Conservation (phyloP, 192 early-diverging fungal genomes). For the Backusella morwellensis region DNA sequence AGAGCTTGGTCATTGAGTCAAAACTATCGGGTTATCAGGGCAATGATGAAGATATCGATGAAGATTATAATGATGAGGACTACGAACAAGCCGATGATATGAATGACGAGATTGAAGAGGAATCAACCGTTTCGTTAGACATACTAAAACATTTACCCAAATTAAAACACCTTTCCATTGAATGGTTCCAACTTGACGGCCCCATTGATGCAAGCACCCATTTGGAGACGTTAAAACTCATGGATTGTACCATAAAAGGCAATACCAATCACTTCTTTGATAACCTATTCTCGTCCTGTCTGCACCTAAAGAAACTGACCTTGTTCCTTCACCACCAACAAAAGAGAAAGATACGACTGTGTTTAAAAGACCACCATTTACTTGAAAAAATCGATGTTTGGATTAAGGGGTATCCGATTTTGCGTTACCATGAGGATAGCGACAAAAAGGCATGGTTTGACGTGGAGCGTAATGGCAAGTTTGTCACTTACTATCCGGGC, state of each 20-base stretch:
- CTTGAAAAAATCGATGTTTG: not conserved
- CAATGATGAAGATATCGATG: not conserved
- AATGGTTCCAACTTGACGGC: not conserved
- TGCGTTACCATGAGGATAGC: not conserved
- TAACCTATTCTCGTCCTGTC: not conserved
- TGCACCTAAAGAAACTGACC: not conserved
- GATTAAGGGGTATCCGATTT: not conserved
- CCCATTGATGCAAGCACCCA: not conserved
- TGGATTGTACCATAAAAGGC: not conserved
- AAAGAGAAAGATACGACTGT: not conserved
- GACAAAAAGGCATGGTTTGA: not conserved
- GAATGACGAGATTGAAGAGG: not conserved
- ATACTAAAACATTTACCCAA: not conserved
- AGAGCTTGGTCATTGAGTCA: not conserved
- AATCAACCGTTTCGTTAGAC: not conserved
- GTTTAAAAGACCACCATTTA: not conserved
- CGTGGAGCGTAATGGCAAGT: not conserved
- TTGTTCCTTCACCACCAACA: not conserved
- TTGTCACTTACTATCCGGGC: not conserved
- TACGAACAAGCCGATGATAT: not conserved
- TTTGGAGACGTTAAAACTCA: not conserved
- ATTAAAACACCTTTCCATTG: not conserved
- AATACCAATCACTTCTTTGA: not conserved
- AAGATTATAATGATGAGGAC: not conserved
- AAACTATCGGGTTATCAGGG: not conserved